Base-by-base conservation (phyloP, 768 basidiomycete species). In the Suillus americanus region DNA sequence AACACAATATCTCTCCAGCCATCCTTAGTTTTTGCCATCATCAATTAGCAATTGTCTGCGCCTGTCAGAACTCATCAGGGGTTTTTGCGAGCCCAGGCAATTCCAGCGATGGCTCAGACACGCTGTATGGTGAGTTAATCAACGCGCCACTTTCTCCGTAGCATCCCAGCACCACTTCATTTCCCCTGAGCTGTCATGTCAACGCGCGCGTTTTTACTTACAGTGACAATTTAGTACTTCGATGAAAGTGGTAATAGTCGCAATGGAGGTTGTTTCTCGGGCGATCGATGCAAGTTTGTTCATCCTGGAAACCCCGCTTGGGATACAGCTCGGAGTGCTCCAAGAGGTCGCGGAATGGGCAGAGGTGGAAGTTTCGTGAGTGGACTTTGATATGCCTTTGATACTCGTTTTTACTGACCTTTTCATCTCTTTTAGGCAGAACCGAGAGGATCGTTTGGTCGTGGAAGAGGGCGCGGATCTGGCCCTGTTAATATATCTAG, bases 261-360 rank as follows among this genome's bases (percentile, higher is more conserved):
- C 13, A 61, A 60, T 41, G 66, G 64, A 2, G 78, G 78, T 51
- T 80, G 79, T 55, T 63, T 6, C 38, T 67, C 54, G 61, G 63
- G 53, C 8, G 67, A 46, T 13, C 69, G 68, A 28, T 79, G 79
- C 59, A 13, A 25, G 2, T 79, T 74, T 60, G 18, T 77, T 28
- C 79, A 79, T 60, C 75, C 76, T 10, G 69, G 33, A n/a, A 66
- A 73, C 12, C 59, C 70, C n/a, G 41, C 45, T 16, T 76, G 75
- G 75, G 40, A 12, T 33, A 64, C 50, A 7, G 76, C 73, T 5
- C 9, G 64, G 12, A 60, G 5, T 38, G 65, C 62, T 23, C 9
- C 70, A 14, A 62, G 64, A 28, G 61, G 9, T 25, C 67, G 23
- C 53, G 6, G 63, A n/a, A 68, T 23, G 55, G 67, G 69, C 35